Evolutionary conservation across 169 alveolate genomes (phyloP).

Genomic region (Eimeria acervulina): DNA sequence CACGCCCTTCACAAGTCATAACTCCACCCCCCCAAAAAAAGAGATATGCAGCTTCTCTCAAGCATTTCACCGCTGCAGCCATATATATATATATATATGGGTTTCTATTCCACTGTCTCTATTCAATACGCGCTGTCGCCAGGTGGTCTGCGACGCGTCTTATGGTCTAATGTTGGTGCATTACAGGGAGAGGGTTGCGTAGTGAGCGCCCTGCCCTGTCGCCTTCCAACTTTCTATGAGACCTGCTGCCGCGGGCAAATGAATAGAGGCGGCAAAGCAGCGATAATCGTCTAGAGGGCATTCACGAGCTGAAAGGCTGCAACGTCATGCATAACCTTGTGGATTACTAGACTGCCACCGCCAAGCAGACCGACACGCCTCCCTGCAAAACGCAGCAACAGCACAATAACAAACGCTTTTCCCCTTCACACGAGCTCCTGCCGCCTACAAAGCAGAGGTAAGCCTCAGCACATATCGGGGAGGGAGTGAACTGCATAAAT

Average conservation of each 20-base stretch:
- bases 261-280: neutral
- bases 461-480: neutral
- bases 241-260: neutral
- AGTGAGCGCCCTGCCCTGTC: neutral
- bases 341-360: conserved; percentile 88
- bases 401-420: neutral
- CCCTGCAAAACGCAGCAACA: conserved; percentile 19
- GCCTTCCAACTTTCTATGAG: neutral
- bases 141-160: neutral
- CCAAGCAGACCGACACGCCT: conserved; percentile 84
- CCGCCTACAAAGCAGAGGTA: neutral
- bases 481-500: neutral
- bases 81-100: too few relatives aligned
- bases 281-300: neutral
- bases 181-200: neutral
- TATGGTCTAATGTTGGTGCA: neutral
- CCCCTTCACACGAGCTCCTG: too few relatives aligned
- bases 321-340: conserved; percentile 83
- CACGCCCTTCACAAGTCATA: neutral
- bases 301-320: neutral
- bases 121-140: neutral
- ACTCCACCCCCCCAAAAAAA: neutral
- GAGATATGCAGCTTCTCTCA: neutral
- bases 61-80: neutral
- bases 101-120: neutral